These are phyloP conservation scores for Amphicarpaea edgeworthii DNA, from an alignment of 306 rosid species.

Conservation along the genomic window DNA sequence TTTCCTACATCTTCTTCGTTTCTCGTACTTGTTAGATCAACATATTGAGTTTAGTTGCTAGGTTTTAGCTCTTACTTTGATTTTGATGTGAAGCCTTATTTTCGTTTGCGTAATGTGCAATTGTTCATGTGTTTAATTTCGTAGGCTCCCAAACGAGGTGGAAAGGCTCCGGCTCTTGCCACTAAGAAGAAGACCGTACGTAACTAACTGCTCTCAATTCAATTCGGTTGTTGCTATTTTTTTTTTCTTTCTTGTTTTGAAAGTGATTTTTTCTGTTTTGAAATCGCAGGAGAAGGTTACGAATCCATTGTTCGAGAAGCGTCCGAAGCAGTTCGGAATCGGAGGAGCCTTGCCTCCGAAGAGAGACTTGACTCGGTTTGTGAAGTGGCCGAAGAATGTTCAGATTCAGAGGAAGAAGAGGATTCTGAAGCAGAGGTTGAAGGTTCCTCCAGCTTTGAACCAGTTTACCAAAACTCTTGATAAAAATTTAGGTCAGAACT, in stretches of 20 bases:
- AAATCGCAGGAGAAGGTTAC: conserved; percentile 61
- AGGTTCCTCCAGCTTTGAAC: conserved; percentile 84
- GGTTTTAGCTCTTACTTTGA: not conserved
- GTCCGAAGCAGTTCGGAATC: conserved; percentile 76
- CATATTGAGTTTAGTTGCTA: not conserved
- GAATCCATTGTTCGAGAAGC: conserved; percentile 74
- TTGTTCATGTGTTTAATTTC: not conserved
- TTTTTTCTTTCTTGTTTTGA: too few relatives aligned
- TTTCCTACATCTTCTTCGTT: not conserved
- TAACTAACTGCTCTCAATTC: not conserved
- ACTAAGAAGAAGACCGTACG: conserved; percentile 63
- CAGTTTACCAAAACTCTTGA: conserved; percentile 85
- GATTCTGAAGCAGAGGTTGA: conserved; percentile 70
- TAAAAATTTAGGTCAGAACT: conserved; percentile 76
- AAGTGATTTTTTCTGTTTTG: not conserved
- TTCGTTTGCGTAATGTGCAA: not conserved
- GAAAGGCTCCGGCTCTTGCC: conserved; percentile 51
- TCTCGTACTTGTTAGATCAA: too few relatives aligned
- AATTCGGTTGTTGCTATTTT: not conserved
- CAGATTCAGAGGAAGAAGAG: conserved; percentile 74
- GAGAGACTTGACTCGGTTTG: conserved; percentile 71
- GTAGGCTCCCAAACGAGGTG: conserved; percentile 67
- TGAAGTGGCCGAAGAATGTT: conserved; percentile 73
- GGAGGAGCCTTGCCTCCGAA: conserved; percentile 88
- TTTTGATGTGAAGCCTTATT: not conserved